Evolutionary conservation across 2,329 filamentous ascomycete genomes (phyloP).

Genomic region (Huntiella moniliformis): DNA sequence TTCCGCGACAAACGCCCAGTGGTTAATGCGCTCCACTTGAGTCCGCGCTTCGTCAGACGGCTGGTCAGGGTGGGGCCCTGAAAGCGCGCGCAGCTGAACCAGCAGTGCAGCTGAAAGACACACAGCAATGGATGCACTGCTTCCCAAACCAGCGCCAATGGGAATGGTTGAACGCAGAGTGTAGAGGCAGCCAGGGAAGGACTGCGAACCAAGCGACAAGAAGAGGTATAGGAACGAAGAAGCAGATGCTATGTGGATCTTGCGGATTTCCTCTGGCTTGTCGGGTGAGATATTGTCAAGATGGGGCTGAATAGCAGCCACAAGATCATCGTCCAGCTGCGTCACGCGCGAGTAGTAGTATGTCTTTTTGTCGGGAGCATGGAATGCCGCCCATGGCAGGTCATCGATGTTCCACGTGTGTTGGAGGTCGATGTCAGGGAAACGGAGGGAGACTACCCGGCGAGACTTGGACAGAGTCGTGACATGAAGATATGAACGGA

Average conservation of each 20-base stretch:
- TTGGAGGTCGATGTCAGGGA: constrained; percentile 74
- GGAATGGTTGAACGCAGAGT: constrained; percentile 87
- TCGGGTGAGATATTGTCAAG: constrained; percentile 50
- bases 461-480: constrained; percentile 85
- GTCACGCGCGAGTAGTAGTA: constrained; percentile 85
- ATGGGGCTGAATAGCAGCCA: constrained; percentile 64
- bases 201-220: constrained; percentile 62
- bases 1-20: constrained; percentile 93
- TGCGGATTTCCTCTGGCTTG: constrained; percentile 51
- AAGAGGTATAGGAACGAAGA: constrained; percentile 84
- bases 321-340: constrained; percentile 61
- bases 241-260: constrained; percentile 68
- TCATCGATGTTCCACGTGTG: constrained; percentile 92
- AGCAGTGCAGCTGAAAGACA: constrained; percentile 72
- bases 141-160: constrained; percentile 77
- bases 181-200: constrained; percentile 68
- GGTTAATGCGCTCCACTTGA: constrained; percentile 88
- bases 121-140: constrained; percentile 84
- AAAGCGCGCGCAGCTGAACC: constrained; percentile 70
- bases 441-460: constrained; percentile 70
- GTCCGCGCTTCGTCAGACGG: constrained; percentile 69
- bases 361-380: constrained; percentile 70
- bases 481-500: constrained; percentile 91
- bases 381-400: constrained; percentile 72
- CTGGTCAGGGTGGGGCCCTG: constrained; percentile 83